A percentile compares a stretch with the other conserved stretches of the same genome.
Conservation (phyloP, 148 eudicot genomes). For the Rhododendron vialii region DNA sequence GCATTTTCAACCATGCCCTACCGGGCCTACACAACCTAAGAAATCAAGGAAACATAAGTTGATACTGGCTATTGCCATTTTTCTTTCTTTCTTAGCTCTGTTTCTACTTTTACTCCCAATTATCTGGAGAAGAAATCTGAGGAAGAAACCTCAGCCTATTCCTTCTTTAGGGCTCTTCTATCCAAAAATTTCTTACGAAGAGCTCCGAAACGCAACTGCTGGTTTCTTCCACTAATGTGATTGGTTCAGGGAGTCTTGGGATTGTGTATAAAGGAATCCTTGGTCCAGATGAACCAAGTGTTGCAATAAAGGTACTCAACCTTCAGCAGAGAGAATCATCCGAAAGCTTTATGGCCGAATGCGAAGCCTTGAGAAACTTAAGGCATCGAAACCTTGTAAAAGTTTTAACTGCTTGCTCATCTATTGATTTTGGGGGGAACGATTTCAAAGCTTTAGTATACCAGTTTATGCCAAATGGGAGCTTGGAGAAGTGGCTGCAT, state of each 20-base stretch:
- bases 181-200: slow-evolving; percentile 25
- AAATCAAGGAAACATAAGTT: background rate
- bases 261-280: slow-evolving; percentile 36
- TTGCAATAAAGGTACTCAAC: slow-evolving; percentile 35
- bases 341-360: slow-evolving; percentile 34
- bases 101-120: background rate
- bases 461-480: background rate
- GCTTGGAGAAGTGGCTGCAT: background rate
- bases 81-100: background rate
- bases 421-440: background rate
- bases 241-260: slow-evolving; percentile 38
- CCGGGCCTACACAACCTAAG: background rate
- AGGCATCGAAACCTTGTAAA: slow-evolving; percentile 35
- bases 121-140: background rate
- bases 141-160: background rate
- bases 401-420: background rate
- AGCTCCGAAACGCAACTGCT: slow-evolving; percentile 25
- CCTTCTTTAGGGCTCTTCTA: slow-evolving; percentile 14
- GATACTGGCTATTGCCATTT: background rate
- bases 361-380: slow-evolving; percentile 30
- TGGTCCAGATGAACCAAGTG: slow-evolving; percentile 10
- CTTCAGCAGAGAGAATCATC: slow-evolving; percentile 26
- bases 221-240: slow-evolving; percentile 33
- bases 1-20: background rate
- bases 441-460: background rate